Evolutionary conservation across 495 filamentous ascomycete genomes (phyloP), one percentile per base, ranked within the genome.

Genomic region (Penicillium taxi): DNA sequence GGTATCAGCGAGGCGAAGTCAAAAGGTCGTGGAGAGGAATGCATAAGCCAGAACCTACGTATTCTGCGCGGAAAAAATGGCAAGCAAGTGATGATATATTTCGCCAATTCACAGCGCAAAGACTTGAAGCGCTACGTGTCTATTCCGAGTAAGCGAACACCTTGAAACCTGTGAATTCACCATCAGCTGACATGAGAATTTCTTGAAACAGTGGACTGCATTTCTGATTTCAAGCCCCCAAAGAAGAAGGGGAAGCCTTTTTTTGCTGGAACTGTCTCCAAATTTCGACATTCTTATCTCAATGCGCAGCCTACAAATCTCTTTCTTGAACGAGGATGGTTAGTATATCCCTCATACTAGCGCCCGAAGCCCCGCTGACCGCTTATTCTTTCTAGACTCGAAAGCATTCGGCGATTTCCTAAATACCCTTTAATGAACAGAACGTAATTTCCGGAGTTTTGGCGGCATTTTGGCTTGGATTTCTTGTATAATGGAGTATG

Each of bases 31-130:
- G 65, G 66, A 3, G 66, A 70, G 31, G 66, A 70, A 47, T 70
- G 66, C 29, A 67, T 70, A 48, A 67, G 63, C 35, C 66, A 70
- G 45, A 70, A 70, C 38, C 39, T 70, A 5, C 63, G 66, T 8
- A 58, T 69, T 11, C 48, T 70, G 5, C 60, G 59, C 2, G 60
- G 56, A 2, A 41, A 48, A 1, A 64, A 66, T 20, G 58, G 56
- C 16, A 59, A 53, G 37, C 51, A 55, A 2, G 59, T 66, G 2
- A 53, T 70, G 36, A 32, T 69, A 1, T 67, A 57, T 34, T 70
- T 70, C 35, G 63, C 66, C 3, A 70, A 70, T 44, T 69, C 66
- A 0, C 63, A 67, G 24, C 55, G 65, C 3, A 57, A 47, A 31
- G 56, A 61, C 12, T 37, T 54, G 5, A 70, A 69, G 31, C 54